Conservation (phyloP, 1,284 basidiomycete species). For the Cryptococcus wingfieldii region DNA sequence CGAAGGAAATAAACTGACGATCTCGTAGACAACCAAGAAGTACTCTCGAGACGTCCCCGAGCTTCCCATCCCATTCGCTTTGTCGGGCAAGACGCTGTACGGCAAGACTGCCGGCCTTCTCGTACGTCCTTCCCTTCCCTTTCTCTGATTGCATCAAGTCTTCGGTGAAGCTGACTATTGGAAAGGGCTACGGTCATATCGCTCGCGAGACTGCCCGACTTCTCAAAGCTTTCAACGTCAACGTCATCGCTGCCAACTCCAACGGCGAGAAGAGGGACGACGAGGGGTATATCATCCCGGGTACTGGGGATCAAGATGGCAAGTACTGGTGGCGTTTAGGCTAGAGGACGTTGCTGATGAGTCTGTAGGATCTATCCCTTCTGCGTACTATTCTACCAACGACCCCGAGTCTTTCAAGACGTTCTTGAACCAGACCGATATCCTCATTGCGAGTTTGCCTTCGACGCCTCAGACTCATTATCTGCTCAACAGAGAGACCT, state of each 20-base stretch:
- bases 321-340: background rate
- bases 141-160: background rate
- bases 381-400: constrained; percentile 31
- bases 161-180: constrained; percentile 6
- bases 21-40: constrained; percentile 6
- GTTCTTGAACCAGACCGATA: constrained; percentile 32
- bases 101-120: constrained; percentile 33
- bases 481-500: constrained; percentile 26
- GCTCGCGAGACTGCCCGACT: constrained; percentile 42
- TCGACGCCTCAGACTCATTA: constrained; percentile 33
- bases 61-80: background rate
- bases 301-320: constrained; percentile 43
- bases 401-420: constrained; percentile 29
- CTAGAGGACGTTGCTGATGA: background rate
- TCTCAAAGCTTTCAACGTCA: constrained; percentile 33
- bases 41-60: constrained; percentile 5
- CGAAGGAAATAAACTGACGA: background rate
- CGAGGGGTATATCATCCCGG: constrained; percentile 26
- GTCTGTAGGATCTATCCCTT: constrained; percentile 30
- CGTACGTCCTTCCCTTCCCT: background rate
- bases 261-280: constrained; percentile 29
- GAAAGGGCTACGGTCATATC: constrained; percentile 34
- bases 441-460: constrained; percentile 42
- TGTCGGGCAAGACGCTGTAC: constrained; percentile 6
- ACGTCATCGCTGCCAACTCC: constrained; percentile 46